These are phyloP conservation scores for Diaporthe batatas DNA, from an alignment of 2,329 filamentous ascomycete genomes.

Conservation along the genomic window DNA sequence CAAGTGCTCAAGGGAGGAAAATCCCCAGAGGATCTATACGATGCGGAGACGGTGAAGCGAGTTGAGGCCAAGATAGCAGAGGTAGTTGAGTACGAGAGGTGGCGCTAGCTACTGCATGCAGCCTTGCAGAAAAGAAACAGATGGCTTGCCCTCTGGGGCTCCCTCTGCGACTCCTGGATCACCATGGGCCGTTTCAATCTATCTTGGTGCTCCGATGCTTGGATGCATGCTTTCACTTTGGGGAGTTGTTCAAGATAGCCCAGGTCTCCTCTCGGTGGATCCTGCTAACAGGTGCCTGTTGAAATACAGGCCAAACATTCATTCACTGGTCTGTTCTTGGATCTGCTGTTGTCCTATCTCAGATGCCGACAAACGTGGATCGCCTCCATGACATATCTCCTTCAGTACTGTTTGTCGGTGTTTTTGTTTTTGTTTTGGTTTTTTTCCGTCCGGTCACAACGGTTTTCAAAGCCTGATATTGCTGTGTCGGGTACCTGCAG, in stretches of 20 bases:
- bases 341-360: background rate
- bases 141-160: background rate
- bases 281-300: background rate
- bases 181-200: background rate
- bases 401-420: too few species aligned
- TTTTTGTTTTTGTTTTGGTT: too few species aligned
- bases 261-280: background rate
- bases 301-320: background rate
- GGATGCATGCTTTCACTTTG: background rate
- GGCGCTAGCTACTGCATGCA: slow-evolving; percentile 32
- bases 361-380: background rate
- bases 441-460: too few species aligned
- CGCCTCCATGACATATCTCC: too few species aligned
- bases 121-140: background rate
- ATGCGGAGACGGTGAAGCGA: slow-evolving; percentile 72
- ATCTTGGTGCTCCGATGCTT: too few species aligned
- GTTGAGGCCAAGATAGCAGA: slow-evolving; percentile 78
- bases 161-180: background rate
- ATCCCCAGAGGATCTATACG: slow-evolving; percentile 80
- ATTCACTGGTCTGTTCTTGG: background rate
- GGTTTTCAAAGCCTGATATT: background rate
- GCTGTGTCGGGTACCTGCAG: slow-evolving; percentile 24
- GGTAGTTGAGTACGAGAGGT: slow-evolving; percentile 72
- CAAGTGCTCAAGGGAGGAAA: slow-evolving; percentile 80
- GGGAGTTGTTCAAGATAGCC: background rate